Conservation (phyloP, 257 asterid genomes). For the Lithospermum erythrorhizon region DNA sequence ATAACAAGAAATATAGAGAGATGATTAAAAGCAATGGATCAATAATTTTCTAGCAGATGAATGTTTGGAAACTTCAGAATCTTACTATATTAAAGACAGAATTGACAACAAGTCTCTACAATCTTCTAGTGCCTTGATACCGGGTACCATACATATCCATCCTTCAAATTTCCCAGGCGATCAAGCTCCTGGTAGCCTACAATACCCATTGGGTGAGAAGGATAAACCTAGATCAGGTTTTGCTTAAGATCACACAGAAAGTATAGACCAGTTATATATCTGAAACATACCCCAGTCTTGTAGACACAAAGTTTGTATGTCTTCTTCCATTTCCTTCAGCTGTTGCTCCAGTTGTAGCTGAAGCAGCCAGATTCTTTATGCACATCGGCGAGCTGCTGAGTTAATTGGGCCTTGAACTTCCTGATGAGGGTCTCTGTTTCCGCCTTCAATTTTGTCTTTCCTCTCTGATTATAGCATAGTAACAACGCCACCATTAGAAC, state of each 20-base stretch:
- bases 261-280: no score
- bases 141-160: constrained; percentile 15
- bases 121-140: constrained; percentile 23
- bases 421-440: constrained; percentile 25
- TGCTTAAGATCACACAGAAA: no score
- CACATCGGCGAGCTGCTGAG: constrained; percentile 37
- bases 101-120: constrained; percentile 26
- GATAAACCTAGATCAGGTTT: neutral
- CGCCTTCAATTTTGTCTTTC: constrained; percentile 33
- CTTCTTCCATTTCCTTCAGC: constrained; percentile 32
- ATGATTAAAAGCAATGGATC: neutral
- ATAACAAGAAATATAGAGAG: neutral
- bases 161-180: constrained; percentile 25
- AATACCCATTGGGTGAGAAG: constrained; percentile 3
- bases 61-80: constrained; percentile 30
- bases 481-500: neutral
- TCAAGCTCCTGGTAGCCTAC: constrained; percentile 34
- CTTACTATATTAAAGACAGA: constrained; percentile 29
- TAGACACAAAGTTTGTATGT: constrained; percentile 22
- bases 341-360: constrained; percentile 33
- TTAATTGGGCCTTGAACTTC: constrained; percentile 24
- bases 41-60: constrained; percentile 30
- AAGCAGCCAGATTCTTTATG: constrained; percentile 25
- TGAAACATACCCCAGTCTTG: constrained; percentile 32
- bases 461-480: constrained; percentile 16